A percentile compares a stretch with the other conserved stretches of the same genome.
Conservation (phyloP, 164 flowering plant genomes). For the Berberis vulgaris region DNA sequence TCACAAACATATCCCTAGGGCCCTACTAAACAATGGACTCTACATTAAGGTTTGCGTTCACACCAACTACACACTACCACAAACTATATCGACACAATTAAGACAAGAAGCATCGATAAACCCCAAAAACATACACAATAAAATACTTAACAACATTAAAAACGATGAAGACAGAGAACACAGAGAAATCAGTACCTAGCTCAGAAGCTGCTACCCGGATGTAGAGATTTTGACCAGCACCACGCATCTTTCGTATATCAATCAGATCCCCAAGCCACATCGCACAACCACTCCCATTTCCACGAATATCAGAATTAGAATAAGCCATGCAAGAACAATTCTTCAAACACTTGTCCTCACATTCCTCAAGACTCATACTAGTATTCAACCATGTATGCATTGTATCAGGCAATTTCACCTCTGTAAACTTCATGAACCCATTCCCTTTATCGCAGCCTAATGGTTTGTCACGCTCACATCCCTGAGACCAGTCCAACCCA, state of each 20-base stretch:
- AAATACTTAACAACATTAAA: too few relatives aligned
- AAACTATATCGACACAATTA: too few relatives aligned
- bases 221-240: constrained; percentile 22
- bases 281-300: constrained; percentile 19
- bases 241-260: constrained; percentile 14
- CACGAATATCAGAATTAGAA: constrained; percentile 14
- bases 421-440: constrained; percentile 10
- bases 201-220: constrained; percentile 14
- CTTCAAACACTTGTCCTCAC: constrained; percentile 20
- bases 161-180: too few relatives aligned
- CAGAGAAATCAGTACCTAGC: background rate
- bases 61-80: too few relatives aligned
- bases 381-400: background rate
- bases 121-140: too few relatives aligned
- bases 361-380: constrained; percentile 14
- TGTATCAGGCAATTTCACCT: constrained; percentile 30
- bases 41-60: too few relatives aligned
- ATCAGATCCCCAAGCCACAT: constrained; percentile 25
- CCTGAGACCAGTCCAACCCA: constrained; percentile 16
- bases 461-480: constrained; percentile 17
- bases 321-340: constrained; percentile 34
- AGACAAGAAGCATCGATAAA: too few relatives aligned
- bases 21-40: too few relatives aligned
- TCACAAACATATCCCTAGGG: too few relatives aligned
- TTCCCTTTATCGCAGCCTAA: constrained; percentile 15